Conservation (phyloP, 2,329 filamentous ascomycete genomes). For the Penicillium sp. region DNA sequence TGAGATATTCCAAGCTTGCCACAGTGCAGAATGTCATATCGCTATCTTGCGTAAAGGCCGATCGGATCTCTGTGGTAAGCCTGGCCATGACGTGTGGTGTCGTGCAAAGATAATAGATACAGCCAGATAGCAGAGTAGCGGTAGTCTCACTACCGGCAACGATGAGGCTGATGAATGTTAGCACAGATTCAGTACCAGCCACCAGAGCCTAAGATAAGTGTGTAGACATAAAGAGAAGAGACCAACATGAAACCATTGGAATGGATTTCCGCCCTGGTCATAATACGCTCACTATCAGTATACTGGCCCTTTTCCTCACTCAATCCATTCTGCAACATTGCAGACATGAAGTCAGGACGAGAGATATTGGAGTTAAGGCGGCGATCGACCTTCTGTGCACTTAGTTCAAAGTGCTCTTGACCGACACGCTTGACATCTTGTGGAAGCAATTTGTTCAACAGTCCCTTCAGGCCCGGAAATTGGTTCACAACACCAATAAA, state of each 20-base stretch:
- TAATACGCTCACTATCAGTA: constrained; percentile 15
- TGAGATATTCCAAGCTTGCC: constrained; percentile 43
- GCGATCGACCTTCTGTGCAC: constrained; percentile 22
- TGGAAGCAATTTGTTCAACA: constrained; percentile 16
- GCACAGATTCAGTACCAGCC: neutral
- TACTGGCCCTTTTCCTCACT: constrained; percentile 19
- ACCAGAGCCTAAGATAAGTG: neutral
- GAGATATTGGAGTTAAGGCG: constrained; percentile 18
- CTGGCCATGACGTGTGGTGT: constrained; percentile 17
- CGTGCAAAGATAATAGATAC: constrained; percentile 32
- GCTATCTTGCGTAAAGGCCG: constrained; percentile 21
- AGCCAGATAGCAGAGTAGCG: constrained; percentile 43
- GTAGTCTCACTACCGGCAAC: constrained; percentile 44
- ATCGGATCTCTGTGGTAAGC: constrained; percentile 28
- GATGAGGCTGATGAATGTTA: constrained; percentile 28
- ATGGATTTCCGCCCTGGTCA: constrained; percentile 27
- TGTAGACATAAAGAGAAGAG: neutral
- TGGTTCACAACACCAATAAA: constrained; percentile 19
- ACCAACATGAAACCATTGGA: constrained; percentile 29
- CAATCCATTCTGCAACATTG: constrained; percentile 24
- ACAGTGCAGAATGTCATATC: constrained; percentile 36
- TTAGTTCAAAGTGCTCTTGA: constrained; percentile 22
- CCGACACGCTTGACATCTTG: constrained; percentile 13
- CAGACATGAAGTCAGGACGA: constrained; percentile 29
- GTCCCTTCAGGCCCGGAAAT: constrained; percentile 14